Conservation (phyloP, 495 filamentous ascomycete genomes). For the Peziza echinospora region DNA sequence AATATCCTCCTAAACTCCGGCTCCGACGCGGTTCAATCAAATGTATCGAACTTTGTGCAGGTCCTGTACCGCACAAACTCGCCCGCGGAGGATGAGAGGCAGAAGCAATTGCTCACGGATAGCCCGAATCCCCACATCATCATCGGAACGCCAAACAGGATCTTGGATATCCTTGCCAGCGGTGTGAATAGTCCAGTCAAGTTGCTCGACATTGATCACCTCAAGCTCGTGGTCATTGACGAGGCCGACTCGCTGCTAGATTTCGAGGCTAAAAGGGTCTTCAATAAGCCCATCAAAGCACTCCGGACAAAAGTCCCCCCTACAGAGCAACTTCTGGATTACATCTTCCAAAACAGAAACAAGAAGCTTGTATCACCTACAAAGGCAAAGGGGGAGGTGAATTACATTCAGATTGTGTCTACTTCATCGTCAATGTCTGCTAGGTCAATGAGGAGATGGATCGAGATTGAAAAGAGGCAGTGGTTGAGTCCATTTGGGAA, state of each 20-base stretch:
- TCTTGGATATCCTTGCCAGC: conserved; percentile 12
- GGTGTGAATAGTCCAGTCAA: conserved; percentile 3
- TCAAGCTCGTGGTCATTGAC: conserved; percentile 14
- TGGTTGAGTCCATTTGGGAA: neutral
- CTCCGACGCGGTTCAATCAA: conserved; percentile 4
- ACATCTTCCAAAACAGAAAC: neutral
- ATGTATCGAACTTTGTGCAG: conserved; percentile 11
- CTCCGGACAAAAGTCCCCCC: neutral
- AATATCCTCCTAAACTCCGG: conserved; percentile 8
- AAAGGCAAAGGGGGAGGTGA: neutral
- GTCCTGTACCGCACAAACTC: conserved; percentile 7
- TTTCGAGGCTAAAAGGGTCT: neutral
- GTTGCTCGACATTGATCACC: conserved; percentile 10
- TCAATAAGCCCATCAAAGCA: neutral
- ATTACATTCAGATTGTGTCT: neutral
- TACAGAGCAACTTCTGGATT: neutral
- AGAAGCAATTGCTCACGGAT: conserved; percentile 4
- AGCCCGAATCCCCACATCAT: conserved; percentile 15
- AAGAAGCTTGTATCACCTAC: neutral
- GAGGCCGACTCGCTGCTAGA: conserved; percentile 8
- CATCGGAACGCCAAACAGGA: conserved; percentile 10
- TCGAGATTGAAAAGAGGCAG: neutral
- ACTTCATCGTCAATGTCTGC: neutral
- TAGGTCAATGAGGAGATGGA: neutral
- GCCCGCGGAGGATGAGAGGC: conserved; percentile 1